phyloP scores from a whole-genome alignment of 257 asterid species.

The Vinca minor region DNA sequence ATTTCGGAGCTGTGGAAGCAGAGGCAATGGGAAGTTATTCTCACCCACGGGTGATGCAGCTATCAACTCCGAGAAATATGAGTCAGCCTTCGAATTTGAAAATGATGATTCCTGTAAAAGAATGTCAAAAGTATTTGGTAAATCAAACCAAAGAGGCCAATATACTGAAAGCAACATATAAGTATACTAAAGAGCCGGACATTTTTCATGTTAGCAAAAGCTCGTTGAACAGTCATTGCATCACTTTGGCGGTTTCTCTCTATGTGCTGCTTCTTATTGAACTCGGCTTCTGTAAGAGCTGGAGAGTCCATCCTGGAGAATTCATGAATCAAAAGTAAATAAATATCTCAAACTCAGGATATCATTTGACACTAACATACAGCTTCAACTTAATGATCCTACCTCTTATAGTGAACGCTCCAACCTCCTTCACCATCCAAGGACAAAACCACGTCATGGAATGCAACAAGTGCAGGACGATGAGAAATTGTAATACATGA shows the following conservation, averaged over 20 bases:
- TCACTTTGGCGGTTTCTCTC: slow-evolving; percentile 83
- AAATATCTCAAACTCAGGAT: slow-evolving; percentile 10
- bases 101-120: slow-evolving; percentile 53
- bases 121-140: slow-evolving; percentile 8
- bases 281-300: slow-evolving; percentile 47
- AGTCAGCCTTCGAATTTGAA: slow-evolving; percentile 55
- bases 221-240: slow-evolving; percentile 87
- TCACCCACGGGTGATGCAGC: slow-evolving; percentile 46
- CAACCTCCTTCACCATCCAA: slow-evolving; percentile 99
- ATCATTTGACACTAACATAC: slow-evolving; percentile 1
- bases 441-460: slow-evolving; percentile 92
- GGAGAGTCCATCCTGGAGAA: slow-evolving; percentile 59
- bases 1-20: slow-evolving; percentile 69
- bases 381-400: slow-evolving; percentile 12
- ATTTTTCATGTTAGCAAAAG: slow-evolving; percentile 76
- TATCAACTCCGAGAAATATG: slow-evolving; percentile 59
- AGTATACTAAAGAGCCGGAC: slow-evolving; percentile 21
- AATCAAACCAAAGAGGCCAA: slow-evolving; percentile 15
- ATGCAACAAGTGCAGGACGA: slow-evolving; percentile 97
- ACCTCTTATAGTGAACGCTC: slow-evolving; percentile 82
- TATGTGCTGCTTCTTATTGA: slow-evolving; percentile 30
- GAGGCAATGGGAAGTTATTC: slow-evolving; percentile 35
- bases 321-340: slow-evolving; percentile 18
- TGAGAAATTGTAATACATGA: slow-evolving; percentile 97
- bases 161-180: slow-evolving; percentile 7